These are phyloP conservation scores for Begonia masoniana DNA, from an alignment of 306 rosid species.

Conservation along the genomic window DNA sequence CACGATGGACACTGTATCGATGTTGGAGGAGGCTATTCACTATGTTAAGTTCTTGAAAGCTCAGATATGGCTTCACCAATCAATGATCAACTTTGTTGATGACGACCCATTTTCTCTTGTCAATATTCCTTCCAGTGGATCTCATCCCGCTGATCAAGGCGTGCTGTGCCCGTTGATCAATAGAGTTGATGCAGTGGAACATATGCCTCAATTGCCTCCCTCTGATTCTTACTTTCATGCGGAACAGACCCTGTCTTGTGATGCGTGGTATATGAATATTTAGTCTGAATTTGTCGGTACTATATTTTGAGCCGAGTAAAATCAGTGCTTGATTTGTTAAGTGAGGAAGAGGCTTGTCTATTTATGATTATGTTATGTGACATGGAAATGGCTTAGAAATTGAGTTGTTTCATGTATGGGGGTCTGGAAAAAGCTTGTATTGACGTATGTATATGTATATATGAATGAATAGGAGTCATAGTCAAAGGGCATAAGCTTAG, in stretches of 20 bases:
- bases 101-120: slow-evolving; percentile 1
- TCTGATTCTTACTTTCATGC: not conserved
- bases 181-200: not conserved
- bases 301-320: no score
- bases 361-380: no score
- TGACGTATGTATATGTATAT: no score
- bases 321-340: no score
- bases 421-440: no score
- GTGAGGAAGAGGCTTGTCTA: no score
- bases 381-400: no score
- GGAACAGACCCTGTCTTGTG: not conserved
- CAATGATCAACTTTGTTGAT: slow-evolving; percentile 31
- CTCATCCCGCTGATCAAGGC: not conserved
- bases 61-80: slow-evolving; percentile 69
- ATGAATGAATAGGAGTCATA: no score
- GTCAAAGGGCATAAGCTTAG: no score
- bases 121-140: not conserved
- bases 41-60: slow-evolving; percentile 66
- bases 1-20: slow-evolving; percentile 73
- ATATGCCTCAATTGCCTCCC: not conserved
- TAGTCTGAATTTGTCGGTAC: not conserved
- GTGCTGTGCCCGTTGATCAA: not conserved
- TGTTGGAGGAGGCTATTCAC: slow-evolving; percentile 76
- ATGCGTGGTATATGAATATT: not conserved
- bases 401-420: no score